Base-by-base conservation (phyloP, 164 flowering plant species). In the grape (Vitis vinifera) region DNA sequence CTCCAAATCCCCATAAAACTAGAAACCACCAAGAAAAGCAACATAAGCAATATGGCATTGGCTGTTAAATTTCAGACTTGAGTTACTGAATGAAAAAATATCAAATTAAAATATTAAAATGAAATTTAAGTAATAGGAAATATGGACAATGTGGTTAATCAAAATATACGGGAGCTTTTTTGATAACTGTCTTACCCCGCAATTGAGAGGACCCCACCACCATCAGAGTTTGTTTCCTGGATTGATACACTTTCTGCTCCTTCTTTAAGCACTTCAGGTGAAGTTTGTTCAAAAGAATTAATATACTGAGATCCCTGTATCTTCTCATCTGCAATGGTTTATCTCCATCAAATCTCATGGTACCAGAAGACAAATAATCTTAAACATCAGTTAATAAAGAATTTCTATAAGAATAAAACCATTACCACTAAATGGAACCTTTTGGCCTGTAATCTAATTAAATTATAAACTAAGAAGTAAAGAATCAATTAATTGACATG, bases 281-380 rank as follows among this genome's bases (percentile, higher is more conserved):
- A 76, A 67, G 69, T 75, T 77, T 77, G 72, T 29, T 63, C 62
- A 56, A 70, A 66, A 65, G 71, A 55, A 68, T 69, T 59, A 75
- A 59, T 29, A 82, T 52, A 58, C 58, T 75, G 79, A 69, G 81
- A 48, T 53, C 31, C 82, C 84, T 84, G 85, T 74, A 76, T 71
- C 93, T 70, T 85, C 84, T 80, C 80, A 82, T 91, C 97, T 92
- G 97, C 94, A 92, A 81, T 58, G 59, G 66, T 68, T 74, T 79
- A 52, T 69, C 52, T 53, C 74, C 66, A 83, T 88, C 62, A 88
- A 85, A 81, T 49, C 58, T 70, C 73, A 59, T 62, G 68, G 62
- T 66, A 52, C 0, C 57, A 74, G 13, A 78, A 70, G 66, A 10
- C 11, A 62, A 57, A 31, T 53, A 63, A 29, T 49, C 13, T 51